phyloP scores from a whole-genome alignment of 148 eudicot species.

The Linanthus parryae region DNA sequence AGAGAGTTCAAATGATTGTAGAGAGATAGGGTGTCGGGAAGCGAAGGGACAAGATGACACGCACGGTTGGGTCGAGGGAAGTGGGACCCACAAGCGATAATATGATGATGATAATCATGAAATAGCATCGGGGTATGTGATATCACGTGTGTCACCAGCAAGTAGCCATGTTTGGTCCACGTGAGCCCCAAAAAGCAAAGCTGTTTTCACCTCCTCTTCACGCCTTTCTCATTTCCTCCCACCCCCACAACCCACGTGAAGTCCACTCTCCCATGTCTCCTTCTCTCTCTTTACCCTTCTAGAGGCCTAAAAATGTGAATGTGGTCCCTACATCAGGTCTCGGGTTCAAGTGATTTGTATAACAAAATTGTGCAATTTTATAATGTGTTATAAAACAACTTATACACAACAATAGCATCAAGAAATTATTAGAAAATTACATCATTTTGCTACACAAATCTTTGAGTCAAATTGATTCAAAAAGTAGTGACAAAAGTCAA shows the following conservation, averaged over 20 bases:
- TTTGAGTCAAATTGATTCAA: too few relatives aligned
- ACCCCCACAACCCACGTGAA: constrained; percentile 14
- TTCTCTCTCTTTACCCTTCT: not conserved
- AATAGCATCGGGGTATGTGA: not conserved
- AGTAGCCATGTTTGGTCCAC: constrained; percentile 24
- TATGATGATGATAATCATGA: not conserved
- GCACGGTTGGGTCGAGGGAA: constrained; percentile 14
- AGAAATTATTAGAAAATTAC: too few relatives aligned
- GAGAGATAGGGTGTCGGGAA: constrained; percentile 21
- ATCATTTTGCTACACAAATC: too few relatives aligned
- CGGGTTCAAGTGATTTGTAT: too few relatives aligned
- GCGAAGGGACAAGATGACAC: constrained; percentile 23
- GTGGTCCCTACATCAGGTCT: too few relatives aligned
- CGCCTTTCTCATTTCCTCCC: constrained; percentile 11
- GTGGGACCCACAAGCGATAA: constrained; percentile 5
- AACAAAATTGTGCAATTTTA: too few relatives aligned
- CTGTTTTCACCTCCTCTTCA: constrained; percentile 2
- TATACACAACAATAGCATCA: too few relatives aligned
- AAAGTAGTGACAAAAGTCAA: too few relatives aligned
- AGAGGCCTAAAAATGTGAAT: not conserved
- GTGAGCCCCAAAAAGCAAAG: too few relatives aligned
- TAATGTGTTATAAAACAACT: too few relatives aligned
- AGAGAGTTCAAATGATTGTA: constrained; percentile 28
- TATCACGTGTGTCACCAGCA: constrained; percentile 28
- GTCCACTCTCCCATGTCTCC: constrained; percentile 15